Evolutionary conservation across 306 rosid species (phyloP).

Genomic region (Sphenostylis stenocarpa): DNA sequence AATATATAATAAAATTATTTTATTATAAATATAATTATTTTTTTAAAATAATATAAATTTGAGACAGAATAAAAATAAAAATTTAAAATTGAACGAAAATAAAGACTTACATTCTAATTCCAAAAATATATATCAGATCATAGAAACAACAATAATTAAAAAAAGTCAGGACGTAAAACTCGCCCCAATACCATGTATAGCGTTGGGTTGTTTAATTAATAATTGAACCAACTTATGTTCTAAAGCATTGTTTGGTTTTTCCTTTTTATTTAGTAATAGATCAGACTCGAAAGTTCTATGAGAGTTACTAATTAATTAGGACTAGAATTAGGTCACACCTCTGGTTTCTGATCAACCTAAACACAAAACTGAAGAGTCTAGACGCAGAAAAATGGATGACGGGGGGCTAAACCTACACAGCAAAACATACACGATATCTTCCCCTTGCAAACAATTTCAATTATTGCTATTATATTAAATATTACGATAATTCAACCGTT

Average conservation of each 20-base stretch:
- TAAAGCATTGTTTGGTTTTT: not conserved
- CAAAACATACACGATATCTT: not conserved
- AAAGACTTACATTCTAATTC: too few species aligned
- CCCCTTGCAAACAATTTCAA: constrained; percentile 12
- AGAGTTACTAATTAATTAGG: not conserved
- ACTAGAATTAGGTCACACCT: not conserved
- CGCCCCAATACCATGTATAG: too few species aligned
- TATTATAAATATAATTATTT: too few species aligned
- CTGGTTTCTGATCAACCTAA: not conserved
- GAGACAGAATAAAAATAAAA: too few species aligned
- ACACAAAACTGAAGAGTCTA: not conserved
- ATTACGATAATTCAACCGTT: too few species aligned
- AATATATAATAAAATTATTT: too few species aligned
- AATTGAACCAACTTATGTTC: not conserved
- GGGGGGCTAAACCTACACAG: not conserved
- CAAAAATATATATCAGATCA: too few species aligned
- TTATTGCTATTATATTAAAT: too few species aligned
- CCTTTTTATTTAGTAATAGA: not conserved
- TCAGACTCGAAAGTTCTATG: constrained; percentile 12
- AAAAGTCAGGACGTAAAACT: too few species aligned
- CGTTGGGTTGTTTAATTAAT: not conserved
- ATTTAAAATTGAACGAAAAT: too few species aligned
- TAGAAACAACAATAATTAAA: too few species aligned
- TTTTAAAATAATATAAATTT: too few species aligned
- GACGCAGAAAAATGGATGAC: not conserved